Evolutionary conservation across 1,284 basidiomycete species (phyloP), one percentile per base, ranked within the genome.

Genomic region (Peniophora sp.): DNA sequence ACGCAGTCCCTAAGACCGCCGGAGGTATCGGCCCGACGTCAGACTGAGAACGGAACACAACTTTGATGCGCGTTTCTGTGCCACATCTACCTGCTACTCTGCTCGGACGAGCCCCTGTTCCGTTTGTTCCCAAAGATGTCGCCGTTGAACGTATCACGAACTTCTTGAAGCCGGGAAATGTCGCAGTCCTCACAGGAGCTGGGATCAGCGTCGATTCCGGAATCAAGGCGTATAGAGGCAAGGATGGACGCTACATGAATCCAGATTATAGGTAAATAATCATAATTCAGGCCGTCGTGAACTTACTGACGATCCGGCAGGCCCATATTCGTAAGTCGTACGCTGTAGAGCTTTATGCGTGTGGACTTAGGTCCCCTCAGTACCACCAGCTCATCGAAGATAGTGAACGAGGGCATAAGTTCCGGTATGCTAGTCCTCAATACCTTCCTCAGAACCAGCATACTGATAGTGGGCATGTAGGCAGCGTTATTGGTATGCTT

Each of bases 171-270:
- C 68, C 73, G 1, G 89, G 88, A 37, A 83, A 82, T 65, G 81
- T 83, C 24, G 69, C 85, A 0, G 69, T 94, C 3, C 64, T 97
- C 48, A 95, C 92, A 0, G 93, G 93, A 0, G 93, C 93, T 0
- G 93, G 94, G 3, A 88, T 96, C 52, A 92, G 88, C 62, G 93
- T 96, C 18, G 93, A 97, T 64, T 90, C 85, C 17, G 93, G 93
- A 24, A 94, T 97, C 53, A 74, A 91, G 56, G 92, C 92, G 14
- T 94, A 95, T 66, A 73, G 91, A 55, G 91, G 90, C 3, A 75
- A 78, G 54, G 85, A 92, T 61, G 91, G 92, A 22, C 74, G 82
- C 55, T 94, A 94, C 68, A 82, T 88, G 77, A 93, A 94, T 64
- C 92, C 91, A 6, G 91, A 93, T 67, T 95, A 92, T 72, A 86